Evolutionary conservation across 139 green algal species (phyloP), one percentile per base, ranked within the genome.

Genomic region (Parachlorella kessleri): DNA sequence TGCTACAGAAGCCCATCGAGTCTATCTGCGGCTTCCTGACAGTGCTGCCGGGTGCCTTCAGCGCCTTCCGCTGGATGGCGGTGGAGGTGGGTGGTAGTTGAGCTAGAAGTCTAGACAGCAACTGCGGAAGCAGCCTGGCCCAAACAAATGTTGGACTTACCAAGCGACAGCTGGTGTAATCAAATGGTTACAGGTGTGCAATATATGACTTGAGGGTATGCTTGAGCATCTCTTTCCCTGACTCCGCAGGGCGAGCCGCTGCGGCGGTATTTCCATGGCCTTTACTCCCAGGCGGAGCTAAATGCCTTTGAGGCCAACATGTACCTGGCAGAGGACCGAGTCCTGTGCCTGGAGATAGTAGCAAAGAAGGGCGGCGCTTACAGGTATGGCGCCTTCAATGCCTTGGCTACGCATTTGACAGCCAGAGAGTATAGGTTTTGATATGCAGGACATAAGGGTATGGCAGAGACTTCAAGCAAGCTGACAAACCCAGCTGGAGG

Each of bases 231-330:
- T n/a, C n/a, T n/a, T n/a, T n/a, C n/a, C n/a, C n/a, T n/a, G n/a
- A n/a, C n/a, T n/a, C n/a, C n/a, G 75, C 75, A 81, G 71, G 82
- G 82, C 39, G 82, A 87, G 64, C 82, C 82, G 18, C 82, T 87
- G 69, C 71, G 82, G 28, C 70, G 75, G 26, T 87, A 87, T 71
- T 87, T 87, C 67, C 83, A 87, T 48, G 82, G 82, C 41, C 82
- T 87, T 23, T 87, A 87, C 64, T 81, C 70, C 59, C 82, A 87
- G 73, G 82, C 82, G 18, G 82, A 87, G 53, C 70, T 87, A 30
- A 84, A 83, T 35, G 82, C 82, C 23, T 87, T 87, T 77, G 82
- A 87, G 70, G 82, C 82, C 35, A 87, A 87, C 66, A 87, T 87
- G 82, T 87, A 81, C 54, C 65, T 87, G 72, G 82, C 82, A 3